phyloP scores from a whole-genome alignment of 495 filamentous ascomycete genomes.

The Pseudoneurospora amorphoporcata region DNA sequence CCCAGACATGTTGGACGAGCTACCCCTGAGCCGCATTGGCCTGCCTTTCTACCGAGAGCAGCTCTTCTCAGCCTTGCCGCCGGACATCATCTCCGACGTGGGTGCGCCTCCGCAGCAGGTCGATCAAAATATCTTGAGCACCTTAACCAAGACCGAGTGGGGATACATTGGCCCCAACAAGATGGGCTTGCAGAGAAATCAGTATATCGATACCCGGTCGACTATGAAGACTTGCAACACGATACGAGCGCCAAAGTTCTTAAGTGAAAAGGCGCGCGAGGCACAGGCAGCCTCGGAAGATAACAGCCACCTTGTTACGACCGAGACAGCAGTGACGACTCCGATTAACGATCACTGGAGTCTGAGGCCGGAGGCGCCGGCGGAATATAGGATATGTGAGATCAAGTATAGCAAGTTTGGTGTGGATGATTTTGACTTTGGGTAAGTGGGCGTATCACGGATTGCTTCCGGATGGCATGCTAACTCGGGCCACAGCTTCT shows the following conservation, averaged over 20 bases:
- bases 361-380: slow-evolving; percentile 63
- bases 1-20: slow-evolving; percentile 34
- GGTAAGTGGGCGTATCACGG: slow-evolving; percentile 37
- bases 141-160: slow-evolving; percentile 56
- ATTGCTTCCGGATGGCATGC: neutral
- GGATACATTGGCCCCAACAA: slow-evolving; percentile 70
- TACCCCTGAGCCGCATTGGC: slow-evolving; percentile 69
- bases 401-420: slow-evolving; percentile 98
- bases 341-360: slow-evolving; percentile 48
- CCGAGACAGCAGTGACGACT: slow-evolving; percentile 53
- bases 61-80: slow-evolving; percentile 83
- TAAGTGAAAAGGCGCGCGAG: slow-evolving; percentile 83
- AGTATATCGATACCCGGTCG: slow-evolving; percentile 66
- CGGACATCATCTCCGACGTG: slow-evolving; percentile 67
- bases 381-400: slow-evolving; percentile 81
- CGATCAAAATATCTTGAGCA: slow-evolving; percentile 60
- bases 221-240: slow-evolving; percentile 44
- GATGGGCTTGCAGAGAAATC: slow-evolving; percentile 62
- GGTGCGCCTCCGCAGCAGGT: slow-evolving; percentile 70
- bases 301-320: slow-evolving; percentile 33
- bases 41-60: slow-evolving; percentile 89
- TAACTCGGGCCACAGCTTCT: slow-evolving; percentile 49
- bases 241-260: slow-evolving; percentile 65
- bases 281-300: slow-evolving; percentile 43
- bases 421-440: slow-evolving; percentile 96